Conservation (phyloP, 2,329 filamentous ascomycete species). For the Orbilia ellipsospora region DNA sequence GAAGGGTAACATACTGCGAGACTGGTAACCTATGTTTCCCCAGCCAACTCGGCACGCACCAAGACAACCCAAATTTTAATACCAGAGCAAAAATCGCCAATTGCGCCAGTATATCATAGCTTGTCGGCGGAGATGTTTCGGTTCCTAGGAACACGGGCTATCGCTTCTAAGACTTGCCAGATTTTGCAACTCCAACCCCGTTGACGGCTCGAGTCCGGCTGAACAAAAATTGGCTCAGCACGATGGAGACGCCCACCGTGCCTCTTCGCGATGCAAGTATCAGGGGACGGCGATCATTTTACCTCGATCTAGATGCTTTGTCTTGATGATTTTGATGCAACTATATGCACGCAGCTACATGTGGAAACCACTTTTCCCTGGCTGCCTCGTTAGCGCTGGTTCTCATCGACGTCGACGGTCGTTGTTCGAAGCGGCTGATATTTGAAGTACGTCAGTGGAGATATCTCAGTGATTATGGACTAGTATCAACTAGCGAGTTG, state of each 20-base stretch:
- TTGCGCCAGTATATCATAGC: background rate
- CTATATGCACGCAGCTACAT: no score
- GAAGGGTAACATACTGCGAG: no score
- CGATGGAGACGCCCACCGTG: no score
- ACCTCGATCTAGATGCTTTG: no score
- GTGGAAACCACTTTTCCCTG: no score
- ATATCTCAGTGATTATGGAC: background rate
- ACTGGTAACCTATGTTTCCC: background rate
- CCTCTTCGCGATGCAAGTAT: no score
- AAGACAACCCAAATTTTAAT: background rate
- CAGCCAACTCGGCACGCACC: background rate
- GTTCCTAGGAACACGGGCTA: background rate
- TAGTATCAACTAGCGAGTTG: background rate
- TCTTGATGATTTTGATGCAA: no score
- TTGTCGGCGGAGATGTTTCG: background rate
- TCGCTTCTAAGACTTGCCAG: background rate
- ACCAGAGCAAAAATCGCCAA: no score
- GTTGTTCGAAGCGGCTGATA: background rate
- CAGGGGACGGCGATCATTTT: no score
- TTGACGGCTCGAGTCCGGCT: no score
- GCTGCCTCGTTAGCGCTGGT: background rate
- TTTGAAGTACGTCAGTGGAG: background rate
- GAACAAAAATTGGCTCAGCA: no score
- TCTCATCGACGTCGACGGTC: constrained; percentile 8
- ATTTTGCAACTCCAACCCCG: no score